Evolutionary conservation across 208 protist genomes (phyloP), one percentile per base, ranked within the genome.

Genomic region (Trypanosoma lewisi): DNA sequence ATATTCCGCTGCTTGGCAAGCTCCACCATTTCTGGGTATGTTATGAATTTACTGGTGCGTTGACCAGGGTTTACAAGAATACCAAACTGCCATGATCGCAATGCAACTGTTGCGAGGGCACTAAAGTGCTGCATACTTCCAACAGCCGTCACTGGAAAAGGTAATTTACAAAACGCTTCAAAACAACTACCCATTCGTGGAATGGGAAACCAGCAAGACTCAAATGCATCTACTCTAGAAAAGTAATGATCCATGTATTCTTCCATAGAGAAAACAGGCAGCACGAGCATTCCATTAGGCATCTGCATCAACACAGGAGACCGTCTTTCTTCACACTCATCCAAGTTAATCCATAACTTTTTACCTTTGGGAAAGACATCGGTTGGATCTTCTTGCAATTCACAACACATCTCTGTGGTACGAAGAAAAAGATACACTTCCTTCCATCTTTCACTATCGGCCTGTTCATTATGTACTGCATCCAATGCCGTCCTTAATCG

Each of bases 221-320:
- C 87, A 64, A 85, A 96, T 19, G 77, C 67, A 51, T 86, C 66
- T 0, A 80, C 73, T 17, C 80, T 82, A 11, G 33, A 73, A 75
- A 93, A 90, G 68, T 91, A 94, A 49, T 89, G 71, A 48, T 92
- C 83, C 55, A 86, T 45, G 63, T 94, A 96, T 70, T 92, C 86
- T 77, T 96, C 86, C 80, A 96, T 80, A 4, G 81, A 88, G 51
- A 96, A 96, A 54, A 94, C 68, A 31, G 90, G 90, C 21, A 96
- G 66, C 34, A 93, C 85, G 30, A 92, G 45, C 75, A 94, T 83
- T 28, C 87, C 90, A 56, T 94, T 94, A 7, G 83, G 78, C 58
- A 96, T 67, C 54, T 82, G 67, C 73, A 85, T 71, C 60, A 96
- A 45, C 2, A 71, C 51, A 21, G 90, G 90, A 53, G 77, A 55